Evolutionary conservation across 768 basidiomycete species (phyloP).

Genomic region (Tylopilus subfusipes): DNA sequence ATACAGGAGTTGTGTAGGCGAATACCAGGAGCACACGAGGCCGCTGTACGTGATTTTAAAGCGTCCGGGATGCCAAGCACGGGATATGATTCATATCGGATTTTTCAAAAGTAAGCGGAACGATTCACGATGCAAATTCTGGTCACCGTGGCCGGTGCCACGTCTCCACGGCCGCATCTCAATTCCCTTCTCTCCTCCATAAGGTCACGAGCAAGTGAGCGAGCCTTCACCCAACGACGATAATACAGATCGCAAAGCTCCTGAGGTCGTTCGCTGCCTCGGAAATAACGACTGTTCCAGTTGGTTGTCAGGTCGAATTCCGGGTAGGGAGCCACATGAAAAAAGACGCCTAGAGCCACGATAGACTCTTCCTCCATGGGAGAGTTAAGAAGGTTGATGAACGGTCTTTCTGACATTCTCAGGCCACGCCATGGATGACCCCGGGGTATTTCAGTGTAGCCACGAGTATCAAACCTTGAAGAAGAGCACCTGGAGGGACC

Average conservation of each 20-base stretch:
- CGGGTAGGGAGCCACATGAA: conserved; percentile 6
- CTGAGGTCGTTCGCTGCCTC: not conserved
- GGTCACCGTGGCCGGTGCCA: not conserved
- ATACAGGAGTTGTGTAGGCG: too few relatives aligned
- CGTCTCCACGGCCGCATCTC: not conserved
- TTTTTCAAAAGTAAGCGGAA: too few relatives aligned
- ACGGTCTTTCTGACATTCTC: not conserved
- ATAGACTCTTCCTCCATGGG: not conserved
- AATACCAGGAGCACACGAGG: too few relatives aligned
- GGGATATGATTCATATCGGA: too few relatives aligned
- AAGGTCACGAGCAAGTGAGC: not conserved
- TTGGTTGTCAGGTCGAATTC: conserved; percentile 1
- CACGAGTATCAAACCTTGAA: conserved; percentile 6
- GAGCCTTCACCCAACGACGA: conserved; percentile 1
- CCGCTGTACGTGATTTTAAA: too few relatives aligned
- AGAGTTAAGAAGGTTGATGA: too few relatives aligned
- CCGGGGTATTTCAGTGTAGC: conserved; percentile 6
- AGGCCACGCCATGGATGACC: conserved; percentile 5
- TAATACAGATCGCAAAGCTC: not conserved
- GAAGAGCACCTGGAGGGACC: conserved; percentile 4
- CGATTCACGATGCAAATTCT: not conserved
- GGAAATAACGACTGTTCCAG: not conserved
- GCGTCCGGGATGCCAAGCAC: too few relatives aligned
- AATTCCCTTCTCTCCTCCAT: not conserved
- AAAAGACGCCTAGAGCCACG: conserved; percentile 11